These are phyloP conservation scores for Pilobolus umbonatus DNA, from an alignment of 192 early-diverging fungal genomes.

Conservation along the genomic window DNA sequence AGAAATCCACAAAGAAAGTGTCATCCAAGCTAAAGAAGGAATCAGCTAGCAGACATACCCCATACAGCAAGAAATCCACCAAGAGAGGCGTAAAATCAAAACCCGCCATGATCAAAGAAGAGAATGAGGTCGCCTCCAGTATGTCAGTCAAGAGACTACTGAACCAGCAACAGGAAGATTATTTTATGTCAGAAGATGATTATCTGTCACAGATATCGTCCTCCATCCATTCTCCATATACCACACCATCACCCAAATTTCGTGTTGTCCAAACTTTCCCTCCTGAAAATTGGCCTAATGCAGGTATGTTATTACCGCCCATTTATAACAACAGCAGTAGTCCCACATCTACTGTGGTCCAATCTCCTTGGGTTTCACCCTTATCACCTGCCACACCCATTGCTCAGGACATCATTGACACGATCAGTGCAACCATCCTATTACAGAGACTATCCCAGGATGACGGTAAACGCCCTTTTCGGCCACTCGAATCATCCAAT, in stretches of 20 bases:
- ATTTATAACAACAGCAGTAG: background rate
- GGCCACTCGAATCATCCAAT: conserved; percentile 16
- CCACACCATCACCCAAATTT: conserved; percentile 19
- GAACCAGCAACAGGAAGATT: conserved; percentile 11
- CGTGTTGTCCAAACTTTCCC: conserved; percentile 28
- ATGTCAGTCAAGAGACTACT: conserved; percentile 25
- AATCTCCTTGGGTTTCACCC: background rate
- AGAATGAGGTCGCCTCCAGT: conserved; percentile 1
- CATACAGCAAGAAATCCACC: background rate
- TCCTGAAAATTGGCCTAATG: conserved; percentile 7
- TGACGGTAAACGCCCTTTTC: conserved; percentile 38
- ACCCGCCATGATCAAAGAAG: background rate
- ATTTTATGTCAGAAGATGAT: conserved; percentile 5
- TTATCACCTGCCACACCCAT: background rate
- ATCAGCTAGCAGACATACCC: too few relatives aligned
- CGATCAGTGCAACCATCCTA: conserved; percentile 31
- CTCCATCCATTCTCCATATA: conserved; percentile 2
- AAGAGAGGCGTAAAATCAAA: background rate
- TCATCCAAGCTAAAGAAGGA: background rate
- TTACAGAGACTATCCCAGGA: conserved; percentile 46
- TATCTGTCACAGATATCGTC: background rate
- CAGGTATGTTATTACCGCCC: background rate
- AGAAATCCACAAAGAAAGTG: conserved; percentile 12
- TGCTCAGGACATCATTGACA: conserved; percentile 26
- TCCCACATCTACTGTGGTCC: conserved; percentile 4